Evolutionary conservation across 352 stramenopile genomes (phyloP), one percentile per base, ranked within the genome.

Genomic region (Phytopythium vexans): DNA sequence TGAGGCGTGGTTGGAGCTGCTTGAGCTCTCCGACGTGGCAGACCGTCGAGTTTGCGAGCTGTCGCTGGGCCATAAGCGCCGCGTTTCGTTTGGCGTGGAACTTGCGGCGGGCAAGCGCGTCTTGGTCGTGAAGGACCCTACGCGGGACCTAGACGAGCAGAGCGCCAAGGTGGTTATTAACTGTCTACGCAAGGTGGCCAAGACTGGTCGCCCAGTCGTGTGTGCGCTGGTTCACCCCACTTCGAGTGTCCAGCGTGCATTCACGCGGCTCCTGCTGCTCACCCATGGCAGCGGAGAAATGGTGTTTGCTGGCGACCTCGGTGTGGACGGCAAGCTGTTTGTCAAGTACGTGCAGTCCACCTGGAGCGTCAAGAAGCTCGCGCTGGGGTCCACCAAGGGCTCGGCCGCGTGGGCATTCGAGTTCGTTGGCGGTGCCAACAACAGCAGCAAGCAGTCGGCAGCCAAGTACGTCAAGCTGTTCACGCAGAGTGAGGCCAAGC

Each of bases 61-160:
- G 41, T 60, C 51, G 37, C 14, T 14, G 4, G 52, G 57, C 35
- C 54, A 68, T 44, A 36, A 35, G 51, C 58, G 59, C 31, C 59
- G 66, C 8, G 59, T 68, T 14, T 54, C 54, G 32, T 62, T 72
- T 45, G 64, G 59, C 14, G 41, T 71, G 7, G 63, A 71, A 45
- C 54, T 68, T 42, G 63, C 52, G 16, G 54, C 62, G 12, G 33
- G 46, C 6, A 57, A 57, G 42, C 60, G 47, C 12, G 47, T 68
- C 9, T 43, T 72, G 33, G 52, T 72, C 45, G 34, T 68, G 41
- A 51, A 67, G 41, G 52, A 64, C 21, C 54, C 58, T 41, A 72
- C 59, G 8, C 56, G 35, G 33, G 63, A 55, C 16, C 59, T 68
- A 10, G 44, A 60, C 35, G 41, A 40, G 11, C 56, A 56, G 43